Evolutionary conservation across 495 filamentous ascomycete species (phyloP).

Genomic region (Penicillium goetzii): DNA sequence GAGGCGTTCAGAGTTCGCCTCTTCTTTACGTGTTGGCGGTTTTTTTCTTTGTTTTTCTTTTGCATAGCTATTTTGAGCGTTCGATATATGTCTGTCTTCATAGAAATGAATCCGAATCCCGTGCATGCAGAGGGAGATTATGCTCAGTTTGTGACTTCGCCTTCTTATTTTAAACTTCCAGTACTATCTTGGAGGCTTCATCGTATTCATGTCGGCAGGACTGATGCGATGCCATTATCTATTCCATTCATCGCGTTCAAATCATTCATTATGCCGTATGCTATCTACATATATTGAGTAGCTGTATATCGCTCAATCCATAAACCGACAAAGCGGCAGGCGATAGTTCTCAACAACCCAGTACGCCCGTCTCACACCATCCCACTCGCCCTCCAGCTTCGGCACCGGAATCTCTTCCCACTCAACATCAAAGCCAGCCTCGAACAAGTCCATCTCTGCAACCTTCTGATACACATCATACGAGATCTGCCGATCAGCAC

Average conservation of each 20-base stretch:
- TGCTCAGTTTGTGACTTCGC: background rate
- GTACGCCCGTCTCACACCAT: conserved; percentile 83
- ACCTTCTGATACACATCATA: conserved; percentile 97
- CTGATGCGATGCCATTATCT: background rate
- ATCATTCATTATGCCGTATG: background rate
- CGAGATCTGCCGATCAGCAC: conserved; percentile 87
- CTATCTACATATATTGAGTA: background rate
- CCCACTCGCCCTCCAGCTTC: conserved; percentile 69
- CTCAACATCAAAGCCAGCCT: conserved; percentile 87
- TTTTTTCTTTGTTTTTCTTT: conserved; percentile 18
- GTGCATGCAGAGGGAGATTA: background rate
- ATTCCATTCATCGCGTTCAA: background rate
- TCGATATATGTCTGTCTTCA: conserved; percentile 24
- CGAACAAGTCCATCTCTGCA: conserved; percentile 86
- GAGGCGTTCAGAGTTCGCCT: background rate
- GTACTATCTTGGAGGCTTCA: background rate
- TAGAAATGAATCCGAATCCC: conserved; percentile 20
- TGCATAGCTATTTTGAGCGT: conserved; percentile 33
- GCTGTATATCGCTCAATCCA: conserved; percentile 49
- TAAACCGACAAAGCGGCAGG: conserved; percentile 65
- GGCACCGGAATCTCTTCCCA: conserved; percentile 83
- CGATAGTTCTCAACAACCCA: conserved; percentile 81
- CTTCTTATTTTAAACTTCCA: background rate
- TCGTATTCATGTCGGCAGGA: no score
- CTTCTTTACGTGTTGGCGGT: background rate